A percentile compares a stretch with the other conserved stretches of the same genome.
These are phyloP conservation scores for Exophiala spinifera DNA, from an alignment of 2,329 filamentous ascomycete genomes.

Conservation along the genomic window DNA sequence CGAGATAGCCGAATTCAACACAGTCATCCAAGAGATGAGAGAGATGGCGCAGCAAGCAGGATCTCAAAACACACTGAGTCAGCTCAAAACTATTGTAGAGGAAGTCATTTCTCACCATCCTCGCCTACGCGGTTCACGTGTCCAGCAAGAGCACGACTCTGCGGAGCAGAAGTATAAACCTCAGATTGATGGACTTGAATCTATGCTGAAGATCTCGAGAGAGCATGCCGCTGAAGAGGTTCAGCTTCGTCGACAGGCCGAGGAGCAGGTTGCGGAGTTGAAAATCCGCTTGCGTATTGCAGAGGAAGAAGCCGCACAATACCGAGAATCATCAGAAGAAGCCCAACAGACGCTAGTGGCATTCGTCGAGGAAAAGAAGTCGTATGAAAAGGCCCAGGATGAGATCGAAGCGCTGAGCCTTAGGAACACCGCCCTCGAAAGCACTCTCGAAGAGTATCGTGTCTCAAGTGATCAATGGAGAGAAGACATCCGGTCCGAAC, in stretches of 20 bases:
- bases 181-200: slow-evolving; percentile 67
- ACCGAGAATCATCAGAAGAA: slow-evolving; percentile 56
- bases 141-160: slow-evolving; percentile 51
- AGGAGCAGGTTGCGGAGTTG: slow-evolving; percentile 70
- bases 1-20: slow-evolving; percentile 40
- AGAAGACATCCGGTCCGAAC: slow-evolving; percentile 40
- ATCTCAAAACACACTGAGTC: slow-evolving; percentile 38
- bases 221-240: slow-evolving; percentile 63
- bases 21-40: slow-evolving; percentile 37
- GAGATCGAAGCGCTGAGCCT: slow-evolving; percentile 53
- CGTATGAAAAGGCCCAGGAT: slow-evolving; percentile 56
- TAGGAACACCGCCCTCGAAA: slow-evolving; percentile 60
- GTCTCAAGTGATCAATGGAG: slow-evolving; percentile 23
- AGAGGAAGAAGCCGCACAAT: slow-evolving; percentile 52
- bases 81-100: slow-evolving; percentile 62
- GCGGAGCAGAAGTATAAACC: slow-evolving; percentile 49
- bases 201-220: slow-evolving; percentile 63
- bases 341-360: slow-evolving; percentile 63
- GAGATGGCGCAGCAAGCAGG: slow-evolving; percentile 25
- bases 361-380: slow-evolving; percentile 65
- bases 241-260: slow-evolving; percentile 61
- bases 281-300: slow-evolving; percentile 66
- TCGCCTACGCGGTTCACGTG: slow-evolving; percentile 48
- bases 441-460: slow-evolving; percentile 63
- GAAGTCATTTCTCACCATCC: slow-evolving; percentile 60